These are phyloP conservation scores for Beta corolliflora DNA, from an alignment of 179 eudicot genomes.

Conservation along the genomic window DNA sequence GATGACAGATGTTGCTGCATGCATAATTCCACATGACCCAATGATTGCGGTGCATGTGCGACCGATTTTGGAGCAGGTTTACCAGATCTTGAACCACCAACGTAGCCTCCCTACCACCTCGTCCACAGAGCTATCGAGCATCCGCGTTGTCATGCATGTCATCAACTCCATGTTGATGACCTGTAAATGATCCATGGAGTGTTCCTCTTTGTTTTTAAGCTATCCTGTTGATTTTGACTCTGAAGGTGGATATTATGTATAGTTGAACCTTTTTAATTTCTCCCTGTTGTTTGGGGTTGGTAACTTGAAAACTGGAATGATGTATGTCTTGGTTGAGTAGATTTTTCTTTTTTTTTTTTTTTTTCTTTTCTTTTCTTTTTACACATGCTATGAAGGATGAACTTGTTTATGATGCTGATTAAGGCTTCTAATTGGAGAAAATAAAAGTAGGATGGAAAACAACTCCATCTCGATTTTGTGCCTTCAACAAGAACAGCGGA, in stretches of 20 bases:
- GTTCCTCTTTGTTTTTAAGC: not conserved
- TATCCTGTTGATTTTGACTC: slow-evolving; percentile 25
- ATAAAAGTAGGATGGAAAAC: slow-evolving; percentile 12
- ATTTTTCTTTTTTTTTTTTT: not conserved
- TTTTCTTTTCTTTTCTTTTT: not conserved
- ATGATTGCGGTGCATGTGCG: slow-evolving; percentile 79
- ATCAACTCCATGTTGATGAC: slow-evolving; percentile 83
- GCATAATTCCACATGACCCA: slow-evolving; percentile 70
- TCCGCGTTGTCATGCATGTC: slow-evolving; percentile 76
- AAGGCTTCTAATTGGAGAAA: slow-evolving; percentile 2
- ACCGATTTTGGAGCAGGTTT: slow-evolving; percentile 92
- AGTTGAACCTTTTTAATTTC: slow-evolving; percentile 3
- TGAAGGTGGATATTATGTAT: slow-evolving; percentile 34
- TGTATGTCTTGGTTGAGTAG: slow-evolving; percentile 21
- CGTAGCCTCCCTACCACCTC: slow-evolving; percentile 59
- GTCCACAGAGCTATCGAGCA: slow-evolving; percentile 52
- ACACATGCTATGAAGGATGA: slow-evolving; percentile 13
- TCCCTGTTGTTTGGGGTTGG: not conserved
- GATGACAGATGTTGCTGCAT: slow-evolving; percentile 83
- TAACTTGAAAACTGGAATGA: slow-evolving; percentile 4
- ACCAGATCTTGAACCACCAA: slow-evolving; percentile 78
- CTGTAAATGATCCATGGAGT: slow-evolving; percentile 45
- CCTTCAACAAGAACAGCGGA: not conserved
- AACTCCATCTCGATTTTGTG: slow-evolving; percentile 18
- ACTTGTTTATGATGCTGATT: slow-evolving; percentile 4